Evolutionary conservation across 2,329 filamentous ascomycete species (phyloP), one percentile per base, ranked within the genome.

Genomic region (Arthroderma sp.): DNA sequence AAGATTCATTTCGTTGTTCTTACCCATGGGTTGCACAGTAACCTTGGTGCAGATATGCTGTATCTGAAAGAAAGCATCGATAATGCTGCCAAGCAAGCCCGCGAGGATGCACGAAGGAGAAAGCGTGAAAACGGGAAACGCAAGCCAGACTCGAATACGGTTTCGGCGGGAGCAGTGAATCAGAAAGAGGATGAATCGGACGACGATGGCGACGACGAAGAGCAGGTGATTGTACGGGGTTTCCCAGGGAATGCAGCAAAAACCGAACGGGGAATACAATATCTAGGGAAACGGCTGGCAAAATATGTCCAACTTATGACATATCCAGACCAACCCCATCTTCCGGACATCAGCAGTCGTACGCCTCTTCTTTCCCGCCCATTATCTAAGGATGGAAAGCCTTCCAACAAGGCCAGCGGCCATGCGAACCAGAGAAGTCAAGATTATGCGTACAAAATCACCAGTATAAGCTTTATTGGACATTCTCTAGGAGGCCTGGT

Each of bases 11-110:
- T 98, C 36, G 91, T 98, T 27, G 73, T 98, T 31, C 66, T 98
- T 41, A 96, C 91, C 0, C 91, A 98, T 66, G 91, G 91, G 0
- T 65, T 98, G 51, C 91, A 98, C 63, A 94, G 89, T 64, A 98
- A 98, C 61, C 72, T 95, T 8, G 86, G 91, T 4, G 84, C 87
- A 22, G 91, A 98, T 61, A 94, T 98, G 91, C 71, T 98, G 15
- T 98, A 85, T 59, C 68, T 98, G 61, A 98, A 98, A 59, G 91
- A 98, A 65, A 94, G 86, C 63, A 96, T 98, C 50, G 91, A 98
- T 66, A 78, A 80, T 29, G 80, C 85, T 2, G 82, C 82, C 3
- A 81, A 71, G 54, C 79, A 89, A 58, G 82, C 85, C 29, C 80
- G 81, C 54, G 68, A 78, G 41, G 81, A 85, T 61, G 77, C 80